Evolutionary conservation across 345 rosid genomes (phyloP).

Genomic region (Heritiera fomes): DNA sequence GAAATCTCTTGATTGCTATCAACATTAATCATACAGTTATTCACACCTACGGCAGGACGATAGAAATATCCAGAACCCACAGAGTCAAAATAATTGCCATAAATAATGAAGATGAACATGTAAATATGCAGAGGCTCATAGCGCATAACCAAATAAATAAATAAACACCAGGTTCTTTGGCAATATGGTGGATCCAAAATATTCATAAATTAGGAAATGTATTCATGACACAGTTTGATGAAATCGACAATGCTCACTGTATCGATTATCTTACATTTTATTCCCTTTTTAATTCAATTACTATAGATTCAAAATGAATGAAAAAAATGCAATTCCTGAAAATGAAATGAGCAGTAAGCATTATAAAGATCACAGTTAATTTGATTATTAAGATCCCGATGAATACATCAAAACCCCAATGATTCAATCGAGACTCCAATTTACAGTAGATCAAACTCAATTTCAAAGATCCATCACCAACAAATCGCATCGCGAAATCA

Average conservation of each 20-base stretch:
- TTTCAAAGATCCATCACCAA: not conserved
- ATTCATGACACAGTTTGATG: not conserved
- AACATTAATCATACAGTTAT: not conserved
- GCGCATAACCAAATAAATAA: not conserved
- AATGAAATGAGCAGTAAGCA: not conserved
- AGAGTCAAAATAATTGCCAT: not conserved
- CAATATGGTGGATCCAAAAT: not conserved
- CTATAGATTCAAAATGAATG: not conserved
- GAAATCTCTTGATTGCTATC: not conserved
- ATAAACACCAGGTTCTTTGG: not conserved
- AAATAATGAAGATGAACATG: not conserved
- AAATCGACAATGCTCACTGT: not conserved
- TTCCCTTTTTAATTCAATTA: not conserved
- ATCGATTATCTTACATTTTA: not conserved
- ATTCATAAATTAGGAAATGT: not conserved
- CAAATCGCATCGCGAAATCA: not conserved
- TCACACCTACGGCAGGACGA: not conserved
- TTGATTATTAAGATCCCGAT: not conserved
- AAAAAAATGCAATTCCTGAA: not conserved
- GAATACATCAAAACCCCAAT: not conserved
- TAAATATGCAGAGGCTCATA: not conserved
- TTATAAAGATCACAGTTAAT: not conserved
- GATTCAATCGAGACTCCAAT: not conserved
- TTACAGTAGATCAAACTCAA: not conserved
- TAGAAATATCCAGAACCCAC: not conserved